Conservation (phyloP, 331 rosid genomes). For the Dryas integrifolia region DNA sequence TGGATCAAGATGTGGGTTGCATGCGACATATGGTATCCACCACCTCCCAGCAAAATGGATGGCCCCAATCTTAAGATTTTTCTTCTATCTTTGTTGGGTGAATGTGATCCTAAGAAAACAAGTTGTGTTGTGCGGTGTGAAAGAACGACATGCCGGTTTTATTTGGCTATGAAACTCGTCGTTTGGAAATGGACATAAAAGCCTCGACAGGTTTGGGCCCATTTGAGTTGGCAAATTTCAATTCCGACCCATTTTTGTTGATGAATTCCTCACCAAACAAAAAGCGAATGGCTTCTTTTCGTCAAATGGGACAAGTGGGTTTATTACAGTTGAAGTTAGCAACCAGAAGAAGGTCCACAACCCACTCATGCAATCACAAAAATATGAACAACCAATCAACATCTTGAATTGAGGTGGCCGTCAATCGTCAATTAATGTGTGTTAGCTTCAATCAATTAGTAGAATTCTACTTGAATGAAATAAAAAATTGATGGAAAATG, state of each 20-base stretch:
- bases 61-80: conserved; percentile 29
- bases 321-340: background rate
- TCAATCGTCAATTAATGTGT: background rate
- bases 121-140: background rate
- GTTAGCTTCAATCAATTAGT: background rate
- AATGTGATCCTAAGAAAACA: background rate
- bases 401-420: background rate
- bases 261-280: conserved; percentile 14
- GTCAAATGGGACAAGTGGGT: background rate
- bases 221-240: conserved; percentile 15
- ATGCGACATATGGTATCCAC: conserved; percentile 32
- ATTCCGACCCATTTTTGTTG: background rate
- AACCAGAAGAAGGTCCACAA: background rate
- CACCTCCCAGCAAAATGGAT: conserved; percentile 38
- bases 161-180: background rate
- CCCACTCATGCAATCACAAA: background rate
- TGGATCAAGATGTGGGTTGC: conserved; percentile 36
- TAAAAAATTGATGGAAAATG: too few relatives aligned
- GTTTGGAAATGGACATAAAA: background rate
- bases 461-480: background rate
- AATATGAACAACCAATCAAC: background rate
- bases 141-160: background rate
- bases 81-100: background rate
- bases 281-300: background rate
- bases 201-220: background rate